These are phyloP conservation scores for Acmispon strigosus DNA, from an alignment of 306 rosid genomes.

Conservation along the genomic window DNA sequence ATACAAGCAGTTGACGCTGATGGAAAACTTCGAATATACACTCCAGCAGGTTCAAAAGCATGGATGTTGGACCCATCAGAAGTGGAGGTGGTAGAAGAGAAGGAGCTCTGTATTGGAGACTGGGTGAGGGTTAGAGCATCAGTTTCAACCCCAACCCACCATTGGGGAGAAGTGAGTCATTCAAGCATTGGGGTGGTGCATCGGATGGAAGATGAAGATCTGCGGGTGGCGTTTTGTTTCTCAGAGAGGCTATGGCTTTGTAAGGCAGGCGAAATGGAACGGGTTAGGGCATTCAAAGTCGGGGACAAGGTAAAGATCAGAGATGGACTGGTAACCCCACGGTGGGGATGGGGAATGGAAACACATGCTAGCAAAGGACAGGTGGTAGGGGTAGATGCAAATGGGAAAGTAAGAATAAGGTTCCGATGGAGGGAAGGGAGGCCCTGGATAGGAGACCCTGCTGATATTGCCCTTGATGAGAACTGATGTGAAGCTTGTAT, in stretches of 20 bases:
- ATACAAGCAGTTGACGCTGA: conserved; percentile 88
- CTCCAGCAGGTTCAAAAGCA: conserved; percentile 82
- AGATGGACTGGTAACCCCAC: conserved; percentile 79
- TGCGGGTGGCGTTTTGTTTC: conserved; percentile 85
- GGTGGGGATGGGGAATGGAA: conserved; percentile 99
- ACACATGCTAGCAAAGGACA: conserved; percentile 89
- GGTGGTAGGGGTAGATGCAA: conserved; percentile 91
- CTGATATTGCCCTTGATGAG: conserved; percentile 71
- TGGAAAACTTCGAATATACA: conserved; percentile 85
- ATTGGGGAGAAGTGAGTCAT: conserved; percentile 97
- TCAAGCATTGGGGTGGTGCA: conserved; percentile 84
- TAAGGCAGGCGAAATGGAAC: conserved; percentile 78
- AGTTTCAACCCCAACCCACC: conserved; percentile 80
- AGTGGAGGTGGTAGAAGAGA: conserved; percentile 69
- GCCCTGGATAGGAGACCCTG: conserved; percentile 98
- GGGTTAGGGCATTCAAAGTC: conserved; percentile 57
- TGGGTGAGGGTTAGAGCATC: conserved; percentile 84
- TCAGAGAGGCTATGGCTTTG: conserved; percentile 85
- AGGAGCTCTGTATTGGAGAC: conserved; percentile 73
- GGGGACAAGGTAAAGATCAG: conserved; percentile 85
- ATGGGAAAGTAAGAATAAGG: conserved; percentile 83
- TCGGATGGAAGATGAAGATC: conserved; percentile 77
- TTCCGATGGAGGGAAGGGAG: conserved; percentile 98
- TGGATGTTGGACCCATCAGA: conserved; percentile 99
- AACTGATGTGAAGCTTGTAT: conserved; percentile 31